These are phyloP conservation scores for Fragaria ananassa DNA, from an alignment of 306 rosid genomes.

Conservation along the genomic window DNA sequence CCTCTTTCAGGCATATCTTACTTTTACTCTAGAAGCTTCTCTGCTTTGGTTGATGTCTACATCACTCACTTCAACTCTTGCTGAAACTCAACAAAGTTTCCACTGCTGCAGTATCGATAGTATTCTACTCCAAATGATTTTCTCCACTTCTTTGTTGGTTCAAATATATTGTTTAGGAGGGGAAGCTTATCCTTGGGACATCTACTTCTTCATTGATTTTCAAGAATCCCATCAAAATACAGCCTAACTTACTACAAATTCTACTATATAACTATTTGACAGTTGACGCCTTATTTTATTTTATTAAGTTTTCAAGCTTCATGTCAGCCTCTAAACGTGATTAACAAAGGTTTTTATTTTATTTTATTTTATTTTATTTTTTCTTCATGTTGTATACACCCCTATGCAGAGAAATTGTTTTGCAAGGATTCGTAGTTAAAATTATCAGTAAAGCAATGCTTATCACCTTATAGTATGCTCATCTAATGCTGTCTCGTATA, in stretches of 20 bases:
- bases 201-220: neutral
- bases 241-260: neutral
- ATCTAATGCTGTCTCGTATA: conserved; percentile 1
- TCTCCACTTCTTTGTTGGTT: neutral
- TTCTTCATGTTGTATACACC: neutral
- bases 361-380: accelerated
- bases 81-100: neutral
- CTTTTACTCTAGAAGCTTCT: neutral
- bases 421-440: neutral
- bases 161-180: neutral
- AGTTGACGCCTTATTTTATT: neutral
- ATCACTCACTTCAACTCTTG: neutral
- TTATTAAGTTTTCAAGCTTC: neutral
- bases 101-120: neutral
- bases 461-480: conserved; percentile 12
- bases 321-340: neutral
- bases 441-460: neutral
- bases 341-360: neutral
- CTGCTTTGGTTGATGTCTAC: neutral
- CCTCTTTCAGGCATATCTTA: neutral
- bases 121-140: neutral
- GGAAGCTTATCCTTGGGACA: neutral
- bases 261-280: neutral
- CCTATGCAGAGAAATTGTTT: neutral
- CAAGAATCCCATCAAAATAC: neutral